Evolutionary conservation across 192 early-diverging fungal species (phyloP), one percentile per base, ranked within the genome.

Genomic region (Backusella westeae): DNA sequence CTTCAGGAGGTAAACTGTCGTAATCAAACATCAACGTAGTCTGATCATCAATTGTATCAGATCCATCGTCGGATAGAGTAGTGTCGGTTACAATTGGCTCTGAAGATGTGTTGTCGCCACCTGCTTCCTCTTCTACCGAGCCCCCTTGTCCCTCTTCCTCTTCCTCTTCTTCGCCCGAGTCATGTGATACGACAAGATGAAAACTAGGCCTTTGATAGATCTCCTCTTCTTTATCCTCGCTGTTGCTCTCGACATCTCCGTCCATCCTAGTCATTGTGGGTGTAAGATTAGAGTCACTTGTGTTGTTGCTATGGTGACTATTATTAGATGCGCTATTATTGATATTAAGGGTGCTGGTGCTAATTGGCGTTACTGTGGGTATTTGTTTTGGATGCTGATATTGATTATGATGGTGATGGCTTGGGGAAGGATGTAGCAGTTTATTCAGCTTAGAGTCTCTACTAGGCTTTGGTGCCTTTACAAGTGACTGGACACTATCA

Each of bases 11-110:
- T 8, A 79, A 52, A 19, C 73, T 49, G 34, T 69, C 36, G 44
- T 69, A 73, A 56, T 79, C 78, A 74, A 79, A 79, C 36, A 59
- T 35, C 6, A 79, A 46, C 9, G 46, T 67, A 8, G n/a, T 38
- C 68, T 23, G 68, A 36, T 36, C 39, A 26, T 69, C 68, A 7
- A 23, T 69, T 69, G 5, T 38, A 9, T 36, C 12, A 5, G 35
- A 26, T 41, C 21, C 68, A 9, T 36, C 21, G n/a, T 69, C 56
- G 4, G 26, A 29, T 26, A 12, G 26, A 29, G 23, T 29, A 5
- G 10, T 63, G 10, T 63, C 56, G 0, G 23, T 29, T 26, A 29
- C 10, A 29, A 10, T 14, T 12, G 26, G 8, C 1, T 63, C 56
- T 63, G 10, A 63, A 14, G 56, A 23, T 63, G 26, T 63, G 9